These are phyloP conservation scores for Amylostereum areolatum DNA, from an alignment of 1,284 basidiomycete species.

Conservation along the genomic window DNA sequence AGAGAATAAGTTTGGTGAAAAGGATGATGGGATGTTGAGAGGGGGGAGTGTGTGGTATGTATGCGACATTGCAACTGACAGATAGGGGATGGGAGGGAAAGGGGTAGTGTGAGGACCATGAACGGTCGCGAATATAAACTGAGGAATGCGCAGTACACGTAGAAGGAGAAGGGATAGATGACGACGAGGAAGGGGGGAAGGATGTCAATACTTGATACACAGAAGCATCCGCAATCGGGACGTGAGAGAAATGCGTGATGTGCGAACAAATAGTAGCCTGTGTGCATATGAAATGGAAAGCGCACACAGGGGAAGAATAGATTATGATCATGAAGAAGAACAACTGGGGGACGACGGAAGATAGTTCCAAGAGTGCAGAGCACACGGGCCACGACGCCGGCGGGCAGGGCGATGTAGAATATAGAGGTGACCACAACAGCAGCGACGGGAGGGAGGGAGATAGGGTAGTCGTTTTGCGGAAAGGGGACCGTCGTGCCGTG, in stretches of 20 bases:
- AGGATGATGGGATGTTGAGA: conserved; percentile 3
- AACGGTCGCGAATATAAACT: too few species aligned
- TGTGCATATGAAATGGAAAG: conserved; percentile 12
- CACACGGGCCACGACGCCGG: conserved; percentile 10
- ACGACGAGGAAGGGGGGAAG: conserved; percentile 2
- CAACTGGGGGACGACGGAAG: conserved; percentile 17
- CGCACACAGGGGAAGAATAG: conserved; percentile 13
- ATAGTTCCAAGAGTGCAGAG: conserved; percentile 41
- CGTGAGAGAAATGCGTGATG: conserved; percentile 8
- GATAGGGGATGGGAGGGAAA: too few species aligned
- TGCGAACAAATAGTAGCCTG: conserved; percentile 11
- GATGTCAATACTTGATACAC: conserved; percentile 17
- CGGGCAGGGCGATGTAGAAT: conserved; percentile 23
- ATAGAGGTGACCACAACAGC: conserved; percentile 20
- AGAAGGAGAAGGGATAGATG: neutral
- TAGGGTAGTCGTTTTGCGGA: conserved; percentile 22
- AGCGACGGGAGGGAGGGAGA: conserved; percentile 15
- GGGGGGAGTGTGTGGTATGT: conserved; percentile 6
- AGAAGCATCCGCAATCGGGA: conserved; percentile 6
- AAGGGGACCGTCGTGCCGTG: conserved; percentile 22
- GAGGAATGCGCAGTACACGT: too few species aligned
- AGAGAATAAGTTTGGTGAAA: conserved; percentile 13
- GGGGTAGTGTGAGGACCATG: too few species aligned
- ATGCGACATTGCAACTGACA: conserved; percentile 1
- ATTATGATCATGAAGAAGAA: conserved; percentile 15